Conservation (phyloP, 2,329 filamentous ascomycete species). For the Xylariaceae sp. region DNA sequence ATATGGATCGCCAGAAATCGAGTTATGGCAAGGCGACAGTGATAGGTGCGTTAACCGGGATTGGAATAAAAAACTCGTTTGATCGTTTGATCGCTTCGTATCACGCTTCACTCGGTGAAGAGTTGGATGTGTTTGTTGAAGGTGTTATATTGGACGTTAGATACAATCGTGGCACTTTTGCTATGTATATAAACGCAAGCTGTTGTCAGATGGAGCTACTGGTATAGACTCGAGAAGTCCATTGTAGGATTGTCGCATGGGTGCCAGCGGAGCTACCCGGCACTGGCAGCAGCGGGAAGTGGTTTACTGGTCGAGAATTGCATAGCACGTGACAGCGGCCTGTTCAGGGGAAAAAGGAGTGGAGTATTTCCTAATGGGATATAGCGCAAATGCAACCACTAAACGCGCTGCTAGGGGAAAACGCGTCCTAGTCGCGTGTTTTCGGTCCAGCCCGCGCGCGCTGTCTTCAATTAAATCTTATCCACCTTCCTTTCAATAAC, state of each 20-base stretch:
- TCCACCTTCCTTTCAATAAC: conserved; percentile 18
- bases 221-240: too few species aligned
- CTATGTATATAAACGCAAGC: too few species aligned
- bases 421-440: conserved; percentile 29
- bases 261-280: conserved; percentile 8
- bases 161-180: not conserved
- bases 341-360: not conserved
- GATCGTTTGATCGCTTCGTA: not conserved
- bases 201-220: too few species aligned
- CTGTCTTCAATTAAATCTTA: conserved; percentile 30
- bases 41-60: too few species aligned
- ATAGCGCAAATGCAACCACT: conserved; percentile 30
- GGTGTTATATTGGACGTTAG: too few species aligned
- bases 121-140: not conserved
- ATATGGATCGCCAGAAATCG: not conserved
- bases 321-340: conserved; percentile 10
- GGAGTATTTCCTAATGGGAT: not conserved
- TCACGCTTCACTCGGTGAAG: not conserved
- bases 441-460: conserved; percentile 16
- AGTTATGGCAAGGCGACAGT: not conserved
- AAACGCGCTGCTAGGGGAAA: conserved; percentile 26
- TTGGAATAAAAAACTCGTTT: not conserved
- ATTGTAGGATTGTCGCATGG: too few species aligned
- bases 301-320: too few species aligned
- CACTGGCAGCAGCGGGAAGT: too few species aligned